Percentiles rank a stretch among this genome's conserved stretches.
phyloP scores from a whole-genome alignment of 1,284 basidiomycete species.

The Ustilago hordei region DNA sequence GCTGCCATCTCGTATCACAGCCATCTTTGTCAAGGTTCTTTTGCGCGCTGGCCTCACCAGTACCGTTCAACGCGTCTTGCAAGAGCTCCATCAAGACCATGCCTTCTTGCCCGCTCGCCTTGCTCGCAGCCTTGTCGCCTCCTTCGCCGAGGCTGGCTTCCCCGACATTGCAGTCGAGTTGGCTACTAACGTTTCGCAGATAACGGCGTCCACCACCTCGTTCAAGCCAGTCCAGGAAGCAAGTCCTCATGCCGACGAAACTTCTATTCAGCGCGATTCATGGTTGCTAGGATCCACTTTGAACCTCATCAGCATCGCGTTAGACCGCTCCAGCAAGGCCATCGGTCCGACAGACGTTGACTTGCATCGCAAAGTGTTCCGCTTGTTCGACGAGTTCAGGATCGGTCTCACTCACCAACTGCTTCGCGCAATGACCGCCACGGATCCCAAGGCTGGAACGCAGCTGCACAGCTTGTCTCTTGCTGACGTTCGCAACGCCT shows the following conservation, averaged over 20 bases:
- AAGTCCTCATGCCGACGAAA: neutral
- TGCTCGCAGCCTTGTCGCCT: constrained; percentile 31
- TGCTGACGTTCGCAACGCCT: constrained; percentile 27
- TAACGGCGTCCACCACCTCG: constrained; percentile 3
- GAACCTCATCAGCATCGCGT: constrained; percentile 41
- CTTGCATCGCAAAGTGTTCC: constrained; percentile 20
- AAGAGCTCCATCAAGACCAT: constrained; percentile 30
- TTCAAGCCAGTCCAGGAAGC: neutral
- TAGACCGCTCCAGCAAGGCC: constrained; percentile 34
- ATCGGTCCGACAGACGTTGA: neutral
- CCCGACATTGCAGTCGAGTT: constrained; percentile 41
- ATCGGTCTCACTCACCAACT: constrained; percentile 40
- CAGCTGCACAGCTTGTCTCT: neutral
- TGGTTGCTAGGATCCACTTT: constrained; percentile 21
- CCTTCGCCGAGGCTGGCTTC: constrained; percentile 42
- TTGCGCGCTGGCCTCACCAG: constrained; percentile 24
- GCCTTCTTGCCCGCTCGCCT: constrained; percentile 23
- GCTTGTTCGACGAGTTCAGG: constrained; percentile 47
- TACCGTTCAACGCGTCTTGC: constrained; percentile 27
- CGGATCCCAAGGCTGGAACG: neutral
- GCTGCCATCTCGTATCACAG: constrained; percentile 22
- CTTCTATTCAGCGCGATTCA: neutral
- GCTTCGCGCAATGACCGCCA: constrained; percentile 1
- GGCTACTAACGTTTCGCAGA: constrained; percentile 22
- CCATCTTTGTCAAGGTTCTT: constrained; percentile 26